Base-by-base conservation (phyloP, 345 rosid species). In the Conringia planisiliqua region DNA sequence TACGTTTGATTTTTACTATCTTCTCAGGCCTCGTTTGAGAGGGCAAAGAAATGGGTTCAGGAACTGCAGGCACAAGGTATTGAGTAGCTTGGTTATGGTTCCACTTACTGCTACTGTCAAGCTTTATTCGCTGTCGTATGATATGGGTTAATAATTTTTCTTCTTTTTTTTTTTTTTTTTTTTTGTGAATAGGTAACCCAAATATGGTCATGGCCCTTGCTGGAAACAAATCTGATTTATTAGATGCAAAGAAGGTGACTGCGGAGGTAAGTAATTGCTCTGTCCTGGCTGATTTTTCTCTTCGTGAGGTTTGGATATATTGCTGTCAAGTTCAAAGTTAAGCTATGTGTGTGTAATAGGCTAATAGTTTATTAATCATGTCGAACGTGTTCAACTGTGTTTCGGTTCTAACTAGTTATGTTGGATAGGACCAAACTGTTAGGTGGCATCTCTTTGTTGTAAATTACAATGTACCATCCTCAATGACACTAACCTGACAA, bases 21-120 rank as follows among this genome's bases (percentile, higher is more conserved):
- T n/a, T 62, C 75, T 70, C 39, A 92, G 99, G 86, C 88, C 18
- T 95, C 99, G 40, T 95, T 95, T 84, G 99, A 92, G 70, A 86
- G 91, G 71, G 99, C 99, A 2, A 90, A 90, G 78, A 92, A 91
- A 84, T 94, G 99, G 97, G 97, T 92, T 62, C 96, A 94, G 82
- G 97, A 94, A 80, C 96, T 95, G 76, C 97, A 83, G 61, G 84
- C 93, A 68, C 97, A 95, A 87, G 99, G 97, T 94, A 89, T 36
- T 81, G 10, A 20, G 36, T 63, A 48, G 60, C 55, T 77, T 52
- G 36, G 14, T 35, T 67, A 22, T 22, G 24, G 24, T 22, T 22
- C 24, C 24, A 22, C 24, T 22, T 22, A 4, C 6, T 30, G 32
- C 32, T 30, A 30, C 32, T 30, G 5, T 30, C 32, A 30, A 30